A percentile compares a stretch with the other conserved stretches of the same genome.
Conservation (phyloP, 2,329 filamentous ascomycete species). For the Aureobasidium sp. region DNA sequence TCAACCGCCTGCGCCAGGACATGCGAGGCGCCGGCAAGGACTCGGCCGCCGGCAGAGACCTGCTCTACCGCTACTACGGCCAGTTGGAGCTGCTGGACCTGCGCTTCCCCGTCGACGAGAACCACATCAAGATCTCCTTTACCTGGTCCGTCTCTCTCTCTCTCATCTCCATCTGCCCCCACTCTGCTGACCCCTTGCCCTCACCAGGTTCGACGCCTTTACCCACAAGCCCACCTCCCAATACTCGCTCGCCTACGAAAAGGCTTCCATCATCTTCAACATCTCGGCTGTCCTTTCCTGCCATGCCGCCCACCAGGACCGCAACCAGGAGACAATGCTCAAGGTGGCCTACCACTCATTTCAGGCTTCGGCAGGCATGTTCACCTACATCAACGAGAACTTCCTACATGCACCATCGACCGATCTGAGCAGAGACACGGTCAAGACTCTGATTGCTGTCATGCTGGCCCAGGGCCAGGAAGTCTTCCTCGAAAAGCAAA, state of each 20-base stretch:
- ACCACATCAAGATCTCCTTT: slow-evolving; percentile 98
- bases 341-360: slow-evolving; percentile 98
- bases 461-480: slow-evolving; percentile 96
- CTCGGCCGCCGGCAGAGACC: slow-evolving; percentile 84
- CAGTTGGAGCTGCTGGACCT: slow-evolving; percentile 92
- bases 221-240: slow-evolving; percentile 96
- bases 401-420: slow-evolving; percentile 94
- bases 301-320: slow-evolving; percentile 86
- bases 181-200: background rate
- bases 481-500: slow-evolving; percentile 94
- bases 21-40: slow-evolving; percentile 97
- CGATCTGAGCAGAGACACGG: slow-evolving; percentile 91
- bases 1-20: slow-evolving; percentile 93
- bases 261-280: slow-evolving; percentile 99
- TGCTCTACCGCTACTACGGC: slow-evolving; percentile 95
- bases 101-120: slow-evolving; percentile 94
- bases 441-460: slow-evolving; percentile 86
- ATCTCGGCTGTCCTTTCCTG: slow-evolving; percentile 95
- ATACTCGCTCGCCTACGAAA: slow-evolving; percentile 94
- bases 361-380: slow-evolving; percentile 97
- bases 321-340: slow-evolving; percentile 83
- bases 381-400: slow-evolving; percentile 99
- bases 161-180: background rate
- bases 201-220: slow-evolving; percentile 92
- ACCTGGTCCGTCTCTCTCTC: slow-evolving; percentile 62